Evolutionary conservation across 441 rosid species (phyloP).

Genomic region (Corymbia calophylla): DNA sequence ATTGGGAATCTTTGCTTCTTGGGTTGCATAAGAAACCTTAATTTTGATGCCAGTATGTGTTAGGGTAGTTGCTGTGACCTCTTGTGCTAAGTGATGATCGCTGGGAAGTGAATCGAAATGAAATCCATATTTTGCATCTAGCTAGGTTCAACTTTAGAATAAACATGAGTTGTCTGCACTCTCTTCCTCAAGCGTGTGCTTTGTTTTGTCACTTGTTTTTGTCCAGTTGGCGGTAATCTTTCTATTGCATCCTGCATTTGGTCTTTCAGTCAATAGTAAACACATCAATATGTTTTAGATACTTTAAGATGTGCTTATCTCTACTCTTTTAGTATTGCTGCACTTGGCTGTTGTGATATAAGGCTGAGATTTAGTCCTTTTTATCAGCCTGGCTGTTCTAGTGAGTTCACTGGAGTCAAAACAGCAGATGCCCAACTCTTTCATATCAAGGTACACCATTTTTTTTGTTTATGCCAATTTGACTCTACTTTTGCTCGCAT

Average conservation of each 20-base stretch:
- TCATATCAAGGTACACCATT: slow-evolving; percentile 61
- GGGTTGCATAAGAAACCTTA: neutral
- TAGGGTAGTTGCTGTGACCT: neutral
- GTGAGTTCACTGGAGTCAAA: slow-evolving; percentile 69
- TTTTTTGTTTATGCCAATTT: neutral
- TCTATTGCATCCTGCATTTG: neutral
- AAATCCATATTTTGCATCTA: neutral
- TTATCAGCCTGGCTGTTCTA: slow-evolving; percentile 83
- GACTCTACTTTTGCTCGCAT: neutral
- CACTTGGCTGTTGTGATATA: neutral
- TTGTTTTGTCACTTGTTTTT: neutral
- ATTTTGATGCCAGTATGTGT: neutral
- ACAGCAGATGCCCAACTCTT: slow-evolving; percentile 64
- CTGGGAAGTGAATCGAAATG: neutral
- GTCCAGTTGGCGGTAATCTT: neutral
- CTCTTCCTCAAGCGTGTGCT: neutral
- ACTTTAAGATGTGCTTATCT: neutral
- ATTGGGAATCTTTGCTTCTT: neutral
- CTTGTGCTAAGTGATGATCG: neutral
- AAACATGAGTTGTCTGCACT: neutral
- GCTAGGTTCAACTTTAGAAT: neutral
- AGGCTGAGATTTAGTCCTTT: neutral
- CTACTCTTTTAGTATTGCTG: neutral
- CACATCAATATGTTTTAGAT: neutral
- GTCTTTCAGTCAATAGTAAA: neutral